These are phyloP conservation scores for Pyrenochaeta sp. DNA, from an alignment of 2,329 filamentous ascomycete genomes.

Conservation along the genomic window DNA sequence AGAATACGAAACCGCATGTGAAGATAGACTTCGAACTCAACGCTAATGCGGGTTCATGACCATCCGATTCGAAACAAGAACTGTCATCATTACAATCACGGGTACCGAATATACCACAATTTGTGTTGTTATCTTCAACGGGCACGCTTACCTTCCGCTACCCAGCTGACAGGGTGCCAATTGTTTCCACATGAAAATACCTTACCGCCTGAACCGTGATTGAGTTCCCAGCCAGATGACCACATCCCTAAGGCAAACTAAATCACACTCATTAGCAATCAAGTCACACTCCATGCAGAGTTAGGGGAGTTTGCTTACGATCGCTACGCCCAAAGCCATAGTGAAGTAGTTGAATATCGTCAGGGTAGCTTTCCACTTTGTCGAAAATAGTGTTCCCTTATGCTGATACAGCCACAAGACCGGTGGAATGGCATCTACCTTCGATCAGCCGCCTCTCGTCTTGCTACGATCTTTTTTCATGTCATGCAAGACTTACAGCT, in stretches of 20 bases:
- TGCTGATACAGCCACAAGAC: conserved; percentile 61
- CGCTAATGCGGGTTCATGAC: too few relatives aligned
- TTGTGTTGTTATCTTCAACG: not conserved
- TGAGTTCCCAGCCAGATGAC: conserved; percentile 35
- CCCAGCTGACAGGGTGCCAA: conserved; percentile 33
- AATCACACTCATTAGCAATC: conserved; percentile 2
- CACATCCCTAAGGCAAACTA: conserved; percentile 43
- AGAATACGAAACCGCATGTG: too few relatives aligned
- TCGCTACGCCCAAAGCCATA: conserved; percentile 45
- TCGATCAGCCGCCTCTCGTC: not conserved
- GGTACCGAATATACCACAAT: not conserved
- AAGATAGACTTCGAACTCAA: too few relatives aligned
- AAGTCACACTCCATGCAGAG: not conserved
- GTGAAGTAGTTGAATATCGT: conserved; percentile 56
- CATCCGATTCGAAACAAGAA: too few relatives aligned
- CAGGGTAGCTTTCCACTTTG: conserved; percentile 53
- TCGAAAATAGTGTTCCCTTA: conserved; percentile 50
- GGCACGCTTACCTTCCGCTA: not conserved
- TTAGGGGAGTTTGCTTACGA: conserved; percentile 26
- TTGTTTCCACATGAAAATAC: conserved; percentile 43
- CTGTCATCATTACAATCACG: too few relatives aligned
- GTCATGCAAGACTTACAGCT: conserved; percentile 54
- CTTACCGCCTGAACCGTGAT: conserved; percentile 31
- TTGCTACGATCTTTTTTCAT: not conserved
- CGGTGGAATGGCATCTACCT: conserved; percentile 51